These are phyloP conservation scores for Cytospora piceae DNA, from an alignment of 2,329 filamentous ascomycete genomes.

Conservation along the genomic window DNA sequence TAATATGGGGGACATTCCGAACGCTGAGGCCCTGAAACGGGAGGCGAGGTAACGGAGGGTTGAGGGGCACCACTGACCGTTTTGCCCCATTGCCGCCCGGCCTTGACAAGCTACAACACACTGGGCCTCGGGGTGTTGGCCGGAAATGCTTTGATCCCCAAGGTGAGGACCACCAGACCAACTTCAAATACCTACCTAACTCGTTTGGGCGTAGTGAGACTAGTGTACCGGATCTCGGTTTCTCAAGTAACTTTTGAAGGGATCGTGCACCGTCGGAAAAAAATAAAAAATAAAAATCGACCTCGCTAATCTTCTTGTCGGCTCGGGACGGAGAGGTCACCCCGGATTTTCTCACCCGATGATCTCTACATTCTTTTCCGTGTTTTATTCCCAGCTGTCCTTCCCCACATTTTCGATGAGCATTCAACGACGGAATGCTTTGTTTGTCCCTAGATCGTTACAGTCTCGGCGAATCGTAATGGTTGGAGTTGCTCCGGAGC, in stretches of 20 bases:
- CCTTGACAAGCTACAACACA: not conserved
- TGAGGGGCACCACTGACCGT: not conserved
- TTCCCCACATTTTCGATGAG: too few relatives aligned
- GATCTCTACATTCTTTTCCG: not conserved
- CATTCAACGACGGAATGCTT: too few relatives aligned
- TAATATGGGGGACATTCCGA: not conserved
- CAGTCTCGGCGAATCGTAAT: too few relatives aligned
- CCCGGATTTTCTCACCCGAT: not conserved
- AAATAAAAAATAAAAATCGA: too few relatives aligned
- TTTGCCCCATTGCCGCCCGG: not conserved
- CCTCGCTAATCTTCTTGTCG: too few relatives aligned
- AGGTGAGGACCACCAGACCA: not conserved
- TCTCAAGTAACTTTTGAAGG: not conserved
- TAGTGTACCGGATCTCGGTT: not conserved
- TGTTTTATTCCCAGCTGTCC: too few relatives aligned
- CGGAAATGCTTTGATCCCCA: not conserved
- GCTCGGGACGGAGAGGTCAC: not conserved
- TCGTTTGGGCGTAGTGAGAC: not conserved
- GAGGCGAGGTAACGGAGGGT: not conserved
- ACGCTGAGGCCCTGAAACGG: not conserved
- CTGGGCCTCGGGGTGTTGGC: not conserved
- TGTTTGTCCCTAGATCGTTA: too few relatives aligned
- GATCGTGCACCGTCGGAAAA: not conserved
- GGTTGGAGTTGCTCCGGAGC: too few relatives aligned
- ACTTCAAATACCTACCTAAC: not conserved